Conservation (phyloP, 129 eudicot genomes). For the Flaveria ramosissima region DNA sequence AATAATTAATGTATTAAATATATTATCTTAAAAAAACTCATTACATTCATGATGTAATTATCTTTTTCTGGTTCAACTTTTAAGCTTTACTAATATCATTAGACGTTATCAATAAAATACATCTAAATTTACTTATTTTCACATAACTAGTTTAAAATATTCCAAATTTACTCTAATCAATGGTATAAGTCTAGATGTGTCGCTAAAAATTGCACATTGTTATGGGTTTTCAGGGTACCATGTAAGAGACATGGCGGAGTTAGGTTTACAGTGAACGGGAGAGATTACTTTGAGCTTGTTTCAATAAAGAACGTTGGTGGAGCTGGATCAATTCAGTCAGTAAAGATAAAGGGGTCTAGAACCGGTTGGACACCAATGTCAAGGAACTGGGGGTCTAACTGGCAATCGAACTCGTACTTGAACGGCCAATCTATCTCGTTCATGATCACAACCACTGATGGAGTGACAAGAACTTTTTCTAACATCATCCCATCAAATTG, state of each 20-base stretch:
- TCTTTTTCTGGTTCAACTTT: background rate
- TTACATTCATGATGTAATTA: background rate
- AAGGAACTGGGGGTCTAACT: constrained; percentile 84
- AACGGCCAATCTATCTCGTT: constrained; percentile 73
- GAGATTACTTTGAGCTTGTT: constrained; percentile 76
- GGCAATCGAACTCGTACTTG: constrained; percentile 70
- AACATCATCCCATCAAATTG: constrained; percentile 61
- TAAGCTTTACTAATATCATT: background rate
- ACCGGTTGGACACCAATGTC: constrained; percentile 73
- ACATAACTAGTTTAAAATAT: background rate
- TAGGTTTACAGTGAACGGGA: constrained; percentile 67
- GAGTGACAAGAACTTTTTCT: constrained; percentile 51
- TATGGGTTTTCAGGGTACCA: constrained; percentile 56
- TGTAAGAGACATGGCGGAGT: constrained; percentile 72
- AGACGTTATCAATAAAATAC: background rate
- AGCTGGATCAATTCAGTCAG: constrained; percentile 67
- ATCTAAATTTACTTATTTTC: background rate
- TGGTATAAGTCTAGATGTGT: background rate
- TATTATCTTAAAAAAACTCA: no score
- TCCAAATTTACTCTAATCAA: background rate
- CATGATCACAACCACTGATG: constrained; percentile 67
- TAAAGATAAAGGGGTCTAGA: constrained; percentile 59
- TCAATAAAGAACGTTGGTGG: constrained; percentile 63
- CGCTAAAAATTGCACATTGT: background rate
- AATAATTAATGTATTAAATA: no score